Evolutionary conservation across 495 filamentous ascomycete species (phyloP).

Genomic region (Trichoderma reesei): DNA sequence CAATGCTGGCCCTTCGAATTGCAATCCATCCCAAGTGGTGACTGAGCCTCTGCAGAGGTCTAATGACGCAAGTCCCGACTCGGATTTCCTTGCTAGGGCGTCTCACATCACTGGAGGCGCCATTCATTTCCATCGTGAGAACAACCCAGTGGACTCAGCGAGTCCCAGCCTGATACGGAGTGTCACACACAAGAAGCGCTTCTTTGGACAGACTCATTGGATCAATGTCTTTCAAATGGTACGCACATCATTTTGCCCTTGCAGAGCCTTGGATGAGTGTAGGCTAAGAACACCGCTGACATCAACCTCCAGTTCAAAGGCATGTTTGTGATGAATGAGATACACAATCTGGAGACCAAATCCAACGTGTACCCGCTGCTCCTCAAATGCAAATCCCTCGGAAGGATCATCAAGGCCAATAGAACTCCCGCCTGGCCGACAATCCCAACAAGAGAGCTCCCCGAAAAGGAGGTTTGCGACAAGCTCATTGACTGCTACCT

Average conservation of each 20-base stretch:
- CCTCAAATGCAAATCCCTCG: slow-evolving; percentile 38
- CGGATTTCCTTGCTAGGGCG: neutral
- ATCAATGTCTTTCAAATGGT: slow-evolving; percentile 40
- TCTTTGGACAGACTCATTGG: slow-evolving; percentile 48
- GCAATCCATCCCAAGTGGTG: slow-evolving; percentile 12
- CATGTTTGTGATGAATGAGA: neutral
- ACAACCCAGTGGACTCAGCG: neutral
- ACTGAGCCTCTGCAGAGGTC: slow-evolving; percentile 14
- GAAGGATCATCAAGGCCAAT: slow-evolving; percentile 34
- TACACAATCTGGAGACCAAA: slow-evolving; percentile 24
- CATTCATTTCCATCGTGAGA: neutral
- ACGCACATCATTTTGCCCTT: slow-evolving; percentile 7
- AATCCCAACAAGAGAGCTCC: slow-evolving; percentile 26
- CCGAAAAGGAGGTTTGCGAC: slow-evolving; percentile 31
- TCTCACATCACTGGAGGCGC: neutral
- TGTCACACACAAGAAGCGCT: slow-evolving; percentile 31
- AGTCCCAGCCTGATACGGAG: slow-evolving; percentile 5
- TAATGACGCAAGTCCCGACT: neutral
- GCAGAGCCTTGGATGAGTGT: neutral
- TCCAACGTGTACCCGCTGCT: slow-evolving; percentile 27
- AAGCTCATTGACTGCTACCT: slow-evolving; percentile 44
- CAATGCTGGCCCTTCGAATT: neutral
- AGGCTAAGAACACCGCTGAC: neutral
- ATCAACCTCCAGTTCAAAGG: neutral
- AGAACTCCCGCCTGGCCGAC: slow-evolving; percentile 22